These are phyloP conservation scores for Aureobasidium sp. DNA, from an alignment of 2,329 filamentous ascomycete genomes.

Conservation along the genomic window DNA sequence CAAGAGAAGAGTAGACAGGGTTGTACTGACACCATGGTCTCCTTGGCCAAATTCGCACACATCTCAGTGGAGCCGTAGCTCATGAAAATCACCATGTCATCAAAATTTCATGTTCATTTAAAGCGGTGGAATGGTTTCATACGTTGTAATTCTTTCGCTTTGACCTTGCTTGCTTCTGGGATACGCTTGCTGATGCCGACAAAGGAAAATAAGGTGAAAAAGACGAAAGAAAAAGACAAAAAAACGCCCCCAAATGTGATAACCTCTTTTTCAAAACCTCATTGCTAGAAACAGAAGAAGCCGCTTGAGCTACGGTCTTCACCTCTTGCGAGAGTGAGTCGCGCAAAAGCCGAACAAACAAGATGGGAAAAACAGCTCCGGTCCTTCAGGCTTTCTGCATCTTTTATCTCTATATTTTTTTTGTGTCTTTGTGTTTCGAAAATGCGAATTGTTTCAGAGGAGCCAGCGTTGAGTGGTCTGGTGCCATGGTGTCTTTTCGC, in stretches of 20 bases:
- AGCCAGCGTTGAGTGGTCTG: slow-evolving; percentile 14
- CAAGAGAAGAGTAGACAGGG: no score
- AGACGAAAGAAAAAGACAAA: background rate
- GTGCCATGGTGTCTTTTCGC: slow-evolving; percentile 8
- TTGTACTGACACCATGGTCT: no score
- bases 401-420: background rate
- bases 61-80: no score
- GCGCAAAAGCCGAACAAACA: background rate
- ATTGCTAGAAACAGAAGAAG: background rate
- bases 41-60: no score
- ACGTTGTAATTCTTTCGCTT: no score
- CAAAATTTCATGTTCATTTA: no score
- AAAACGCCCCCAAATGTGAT: slow-evolving; percentile 4
- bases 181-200: slow-evolving; percentile 12
- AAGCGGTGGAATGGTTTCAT: no score
- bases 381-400: background rate
- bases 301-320: background rate
- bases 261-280: background rate
- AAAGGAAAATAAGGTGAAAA: background rate
- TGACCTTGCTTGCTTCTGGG: slow-evolving; percentile 8
- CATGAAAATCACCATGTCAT: no score
- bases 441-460: background rate
- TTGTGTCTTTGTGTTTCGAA: slow-evolving; percentile 4
- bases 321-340: background rate
- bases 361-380: background rate